A percentile compares a stretch with the other conserved stretches of the same genome.
Conservation (phyloP, 2,329 filamentous ascomycete species). For the Microsporum canis region DNA sequence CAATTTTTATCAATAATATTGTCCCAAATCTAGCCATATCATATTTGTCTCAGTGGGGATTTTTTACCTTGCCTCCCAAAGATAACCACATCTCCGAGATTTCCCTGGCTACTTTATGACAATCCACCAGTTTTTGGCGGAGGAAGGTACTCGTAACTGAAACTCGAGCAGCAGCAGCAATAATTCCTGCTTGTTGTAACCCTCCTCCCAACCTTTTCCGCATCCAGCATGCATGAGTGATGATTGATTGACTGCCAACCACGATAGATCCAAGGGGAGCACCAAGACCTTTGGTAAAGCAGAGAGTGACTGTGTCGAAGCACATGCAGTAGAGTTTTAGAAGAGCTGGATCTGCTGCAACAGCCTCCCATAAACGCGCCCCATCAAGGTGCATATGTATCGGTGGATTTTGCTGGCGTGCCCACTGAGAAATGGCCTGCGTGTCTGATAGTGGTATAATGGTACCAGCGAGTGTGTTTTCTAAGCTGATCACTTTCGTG, state of each 20-base stretch:
- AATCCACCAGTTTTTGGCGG: neutral
- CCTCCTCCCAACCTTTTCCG: constrained; percentile 25
- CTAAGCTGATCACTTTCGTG: constrained; percentile 22
- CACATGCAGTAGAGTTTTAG: constrained; percentile 21
- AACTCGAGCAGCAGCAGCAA: neutral
- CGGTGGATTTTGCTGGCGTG: constrained; percentile 12
- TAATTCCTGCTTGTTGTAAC: constrained; percentile 18
- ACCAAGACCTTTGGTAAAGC: constrained; percentile 25
- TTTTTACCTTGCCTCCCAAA: neutral
- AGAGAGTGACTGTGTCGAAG: constrained; percentile 25
- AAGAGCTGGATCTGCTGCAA: constrained; percentile 17
- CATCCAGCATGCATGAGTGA: constrained; percentile 21
- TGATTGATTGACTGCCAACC: constrained; percentile 18
- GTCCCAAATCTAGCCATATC: neutral
- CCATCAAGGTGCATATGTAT: constrained; percentile 23
- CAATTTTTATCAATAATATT: neutral
- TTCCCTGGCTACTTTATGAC: neutral
- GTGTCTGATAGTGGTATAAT: constrained; percentile 20
- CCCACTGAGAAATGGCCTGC: constrained; percentile 20
- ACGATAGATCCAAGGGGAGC: constrained; percentile 26
- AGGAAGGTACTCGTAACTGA: neutral
- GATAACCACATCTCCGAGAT: neutral
- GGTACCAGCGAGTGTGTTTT: constrained; percentile 20
- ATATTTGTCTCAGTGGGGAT: neutral
- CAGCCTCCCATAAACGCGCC: constrained; percentile 23